Percentiles rank a stretch among this genome's conserved stretches.
Evolutionary conservation across 805 yeast species (phyloP).

Genomic region (Wickerhamomyces strasburgensis): DNA sequence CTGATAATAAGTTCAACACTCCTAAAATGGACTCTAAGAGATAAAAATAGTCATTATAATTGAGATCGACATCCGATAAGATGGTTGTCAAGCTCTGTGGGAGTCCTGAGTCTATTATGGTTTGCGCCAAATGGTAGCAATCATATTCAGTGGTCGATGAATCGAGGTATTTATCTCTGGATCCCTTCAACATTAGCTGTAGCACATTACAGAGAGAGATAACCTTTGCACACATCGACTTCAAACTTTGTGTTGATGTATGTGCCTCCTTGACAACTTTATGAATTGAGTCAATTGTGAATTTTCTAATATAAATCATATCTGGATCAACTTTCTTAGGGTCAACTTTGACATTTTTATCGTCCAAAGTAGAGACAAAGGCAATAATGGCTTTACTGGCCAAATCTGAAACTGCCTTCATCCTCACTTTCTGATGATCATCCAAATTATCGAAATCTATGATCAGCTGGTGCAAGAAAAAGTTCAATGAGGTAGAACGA

Average conservation of each 20-base stretch:
- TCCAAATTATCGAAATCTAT: slow-evolving; percentile 39
- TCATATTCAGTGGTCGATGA: slow-evolving; percentile 47
- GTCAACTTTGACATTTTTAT: slow-evolving; percentile 28
- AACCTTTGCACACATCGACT: slow-evolving; percentile 49
- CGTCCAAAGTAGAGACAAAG: slow-evolving; percentile 53
- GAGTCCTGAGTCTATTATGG: slow-evolving; percentile 63
- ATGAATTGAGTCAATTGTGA: slow-evolving; percentile 62
- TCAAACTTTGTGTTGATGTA: slow-evolving; percentile 31
- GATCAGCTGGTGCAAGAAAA: slow-evolving; percentile 69
- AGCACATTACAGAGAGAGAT: slow-evolving; percentile 30
- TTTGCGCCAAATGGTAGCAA: slow-evolving; percentile 55
- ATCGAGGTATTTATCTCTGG: slow-evolving; percentile 18
- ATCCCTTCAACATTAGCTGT: slow-evolving; percentile 23
- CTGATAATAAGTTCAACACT: slow-evolving; percentile 53
- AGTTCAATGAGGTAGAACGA: slow-evolving; percentile 69
- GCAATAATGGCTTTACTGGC: slow-evolving; percentile 59
- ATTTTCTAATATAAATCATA: slow-evolving; percentile 66
- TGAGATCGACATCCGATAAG: slow-evolving; percentile 64
- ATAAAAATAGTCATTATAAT: slow-evolving; percentile 60
- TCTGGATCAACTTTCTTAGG: slow-evolving; percentile 59
- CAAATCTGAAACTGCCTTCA: slow-evolving; percentile 51
- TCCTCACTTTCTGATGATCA: slow-evolving; percentile 43
- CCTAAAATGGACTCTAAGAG: slow-evolving; percentile 55
- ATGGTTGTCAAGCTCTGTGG: slow-evolving; percentile 53
- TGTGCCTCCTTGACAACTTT: slow-evolving; percentile 55